Percentiles rank a stretch among this genome's conserved stretches.
These are phyloP conservation scores for Pichia cactophila DNA, from an alignment of 1,139 yeast genomes.

Conservation along the genomic window DNA sequence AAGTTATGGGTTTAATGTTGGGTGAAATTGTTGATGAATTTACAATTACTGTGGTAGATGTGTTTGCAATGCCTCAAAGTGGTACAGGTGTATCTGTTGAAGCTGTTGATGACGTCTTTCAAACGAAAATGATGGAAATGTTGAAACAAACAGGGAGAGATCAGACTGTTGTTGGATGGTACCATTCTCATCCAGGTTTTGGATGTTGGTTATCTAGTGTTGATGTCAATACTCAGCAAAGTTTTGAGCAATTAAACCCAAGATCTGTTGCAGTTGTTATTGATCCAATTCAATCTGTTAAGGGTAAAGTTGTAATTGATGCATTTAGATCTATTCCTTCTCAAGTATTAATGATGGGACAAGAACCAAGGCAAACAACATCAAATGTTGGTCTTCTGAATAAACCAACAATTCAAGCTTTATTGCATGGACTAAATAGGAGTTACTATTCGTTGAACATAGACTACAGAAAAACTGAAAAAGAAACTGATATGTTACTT, in stretches of 20 bases:
- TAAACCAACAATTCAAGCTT: conserved; percentile 96
- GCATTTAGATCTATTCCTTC: conserved; percentile 94
- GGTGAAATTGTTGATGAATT: conserved; percentile 98
- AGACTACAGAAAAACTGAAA: conserved; percentile 86
- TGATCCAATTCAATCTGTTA: conserved; percentile 96
- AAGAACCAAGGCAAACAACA: conserved; percentile 96
- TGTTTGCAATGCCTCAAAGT: conserved; percentile 98
- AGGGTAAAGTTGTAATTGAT: conserved; percentile 97
- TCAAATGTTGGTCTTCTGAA: conserved; percentile 92
- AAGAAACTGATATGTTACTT: conserved; percentile 90
- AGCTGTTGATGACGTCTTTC: conserved; percentile 98
- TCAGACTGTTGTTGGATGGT: conserved; percentile 99
- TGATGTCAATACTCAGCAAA: conserved; percentile 95
- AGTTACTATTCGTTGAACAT: conserved; percentile 94
- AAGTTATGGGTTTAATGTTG: conserved; percentile 98
- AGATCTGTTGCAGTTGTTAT: conserved; percentile 97
- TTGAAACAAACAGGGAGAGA: conserved; percentile 96
- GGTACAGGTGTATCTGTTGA: conserved; percentile 99
- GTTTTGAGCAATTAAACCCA: conserved; percentile 90
- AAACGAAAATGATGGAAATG: conserved; percentile 99
- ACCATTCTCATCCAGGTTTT: conserved; percentile 97
- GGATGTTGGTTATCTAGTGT: conserved; percentile 98
- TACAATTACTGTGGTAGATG: conserved; percentile 95
- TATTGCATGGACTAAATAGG: conserved; percentile 94
- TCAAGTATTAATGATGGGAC: conserved; percentile 85